These are phyloP conservation scores for Hypoxylon sp. DNA, from an alignment of 2,329 filamentous ascomycete species.

Conservation along the genomic window DNA sequence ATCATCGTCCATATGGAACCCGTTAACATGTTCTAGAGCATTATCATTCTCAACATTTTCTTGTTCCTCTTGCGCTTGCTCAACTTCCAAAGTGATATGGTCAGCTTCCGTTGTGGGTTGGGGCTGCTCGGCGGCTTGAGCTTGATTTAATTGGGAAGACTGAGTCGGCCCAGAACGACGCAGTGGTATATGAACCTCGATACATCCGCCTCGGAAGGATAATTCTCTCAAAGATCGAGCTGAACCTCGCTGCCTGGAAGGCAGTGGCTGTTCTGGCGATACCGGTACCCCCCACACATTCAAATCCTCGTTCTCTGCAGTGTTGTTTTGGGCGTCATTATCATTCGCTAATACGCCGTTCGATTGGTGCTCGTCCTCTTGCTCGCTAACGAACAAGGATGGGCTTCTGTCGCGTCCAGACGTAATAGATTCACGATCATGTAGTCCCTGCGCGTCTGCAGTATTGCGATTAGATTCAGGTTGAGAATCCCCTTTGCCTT, in stretches of 20 bases:
- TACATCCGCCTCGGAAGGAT: neutral
- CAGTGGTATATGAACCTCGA: conserved; percentile 8
- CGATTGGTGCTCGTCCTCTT: neutral
- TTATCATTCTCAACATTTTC: conserved; percentile 6
- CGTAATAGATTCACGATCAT: neutral
- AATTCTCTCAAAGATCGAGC: conserved; percentile 1
- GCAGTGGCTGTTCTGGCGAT: conserved; percentile 17
- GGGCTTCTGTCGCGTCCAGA: neutral
- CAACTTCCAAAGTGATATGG: conserved; percentile 1
- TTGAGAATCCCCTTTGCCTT: neutral
- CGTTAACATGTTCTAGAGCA: conserved; percentile 28
- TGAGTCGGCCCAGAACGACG: neutral
- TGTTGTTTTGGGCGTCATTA: neutral
- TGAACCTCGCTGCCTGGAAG: neutral
- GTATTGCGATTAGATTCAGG: conserved; percentile 9
- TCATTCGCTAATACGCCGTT: neutral
- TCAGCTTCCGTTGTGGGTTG: neutral
- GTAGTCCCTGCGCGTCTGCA: conserved; percentile 1
- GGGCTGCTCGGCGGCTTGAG: neutral
- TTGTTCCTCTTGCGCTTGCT: conserved; percentile 8
- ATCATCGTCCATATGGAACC: conserved; percentile 31
- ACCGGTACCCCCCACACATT: conserved; percentile 32
- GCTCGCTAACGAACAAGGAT: neutral
- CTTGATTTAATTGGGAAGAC: neutral
- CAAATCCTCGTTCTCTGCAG: neutral